Percentiles rank a stretch among this genome's conserved stretches.
Evolutionary conservation across 352 stramenopile species (phyloP).

Genomic region (Pythium volutum): DNA sequence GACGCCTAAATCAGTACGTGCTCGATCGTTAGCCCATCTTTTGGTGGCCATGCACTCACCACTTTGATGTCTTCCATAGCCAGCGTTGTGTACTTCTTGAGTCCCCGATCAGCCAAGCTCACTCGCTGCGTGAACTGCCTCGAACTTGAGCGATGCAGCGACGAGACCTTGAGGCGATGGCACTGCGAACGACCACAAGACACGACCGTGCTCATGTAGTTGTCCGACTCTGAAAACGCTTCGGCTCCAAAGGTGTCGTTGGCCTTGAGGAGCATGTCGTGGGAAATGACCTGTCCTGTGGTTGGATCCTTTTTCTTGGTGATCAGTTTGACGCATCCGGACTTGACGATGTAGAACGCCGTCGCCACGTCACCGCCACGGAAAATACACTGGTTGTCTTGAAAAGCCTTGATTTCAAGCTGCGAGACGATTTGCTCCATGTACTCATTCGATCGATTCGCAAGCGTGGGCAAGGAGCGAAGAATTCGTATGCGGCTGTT

Average conservation of each 20-base stretch:
- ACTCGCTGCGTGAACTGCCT: constrained; percentile 66
- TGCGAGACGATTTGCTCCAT: constrained; percentile 71
- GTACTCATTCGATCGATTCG: constrained; percentile 51
- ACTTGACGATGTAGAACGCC: constrained; percentile 79
- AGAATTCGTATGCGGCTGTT: constrained; percentile 74
- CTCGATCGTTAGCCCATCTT: no score
- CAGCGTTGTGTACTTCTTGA: constrained; percentile 50
- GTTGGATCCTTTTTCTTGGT: constrained; percentile 36
- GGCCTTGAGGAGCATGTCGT: constrained; percentile 59
- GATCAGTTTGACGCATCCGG: constrained; percentile 67
- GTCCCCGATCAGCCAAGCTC: constrained; percentile 40
- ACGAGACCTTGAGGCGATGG: constrained; percentile 57
- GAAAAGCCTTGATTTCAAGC: constrained; percentile 77
- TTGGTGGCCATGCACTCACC: constrained; percentile 23
- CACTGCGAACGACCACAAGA: constrained; percentile 64
- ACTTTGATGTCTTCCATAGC: constrained; percentile 65
- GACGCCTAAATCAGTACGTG: neutral
- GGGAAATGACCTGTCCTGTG: constrained; percentile 32
- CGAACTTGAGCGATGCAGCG: constrained; percentile 46
- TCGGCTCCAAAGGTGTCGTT: constrained; percentile 77
- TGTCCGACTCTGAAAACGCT: constrained; percentile 46
- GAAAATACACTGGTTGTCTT: constrained; percentile 63
- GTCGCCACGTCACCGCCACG: constrained; percentile 46
- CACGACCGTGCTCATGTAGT: constrained; percentile 52
- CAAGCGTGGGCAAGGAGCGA: constrained; percentile 49